These are phyloP conservation scores for Cyclostephanos tholiformis DNA, from an alignment of 108 stramenopile species.

Conservation along the genomic window DNA sequence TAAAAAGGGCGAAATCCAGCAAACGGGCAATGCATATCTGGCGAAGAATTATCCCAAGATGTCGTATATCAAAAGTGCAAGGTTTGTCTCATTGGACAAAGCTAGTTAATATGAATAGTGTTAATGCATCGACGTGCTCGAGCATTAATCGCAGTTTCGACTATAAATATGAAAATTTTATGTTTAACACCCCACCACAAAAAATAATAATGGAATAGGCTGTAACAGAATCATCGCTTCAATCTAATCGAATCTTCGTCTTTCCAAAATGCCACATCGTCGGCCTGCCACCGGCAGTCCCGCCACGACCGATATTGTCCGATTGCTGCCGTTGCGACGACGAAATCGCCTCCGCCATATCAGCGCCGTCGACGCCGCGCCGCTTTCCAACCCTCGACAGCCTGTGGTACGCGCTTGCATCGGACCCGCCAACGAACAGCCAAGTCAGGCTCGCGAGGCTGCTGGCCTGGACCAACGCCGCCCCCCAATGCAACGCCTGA, in stretches of 20 bases:
- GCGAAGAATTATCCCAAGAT: conserved; percentile 66
- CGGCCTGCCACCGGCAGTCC: conserved; percentile 5
- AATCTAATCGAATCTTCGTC: conserved; percentile 45
- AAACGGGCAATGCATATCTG: conserved; percentile 65
- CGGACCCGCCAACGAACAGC: conserved; percentile 69
- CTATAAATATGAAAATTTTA: not conserved
- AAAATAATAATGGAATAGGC: not conserved
- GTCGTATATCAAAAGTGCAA: conserved; percentile 44
- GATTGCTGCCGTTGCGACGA: not conserved
- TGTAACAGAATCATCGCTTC: not conserved
- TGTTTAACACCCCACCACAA: too few relatives aligned
- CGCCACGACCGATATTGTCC: not conserved
- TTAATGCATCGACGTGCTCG: too few relatives aligned
- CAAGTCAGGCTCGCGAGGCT: conserved; percentile 67
- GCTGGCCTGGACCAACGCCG: conserved; percentile 64
- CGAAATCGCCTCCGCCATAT: conserved; percentile 32
- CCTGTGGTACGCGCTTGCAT: conserved; percentile 71
- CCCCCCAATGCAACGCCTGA: conserved; percentile 64
- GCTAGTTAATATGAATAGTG: not conserved
- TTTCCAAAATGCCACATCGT: conserved; percentile 44
- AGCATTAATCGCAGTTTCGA: not conserved
- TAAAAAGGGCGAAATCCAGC: conserved; percentile 55
- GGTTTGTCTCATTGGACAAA: not conserved
- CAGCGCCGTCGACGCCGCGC: conserved; percentile 26
- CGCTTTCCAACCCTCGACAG: conserved; percentile 36